Conservation (phyloP, 2,329 filamentous ascomycete genomes). For the Aspergillus japonicus region DNA sequence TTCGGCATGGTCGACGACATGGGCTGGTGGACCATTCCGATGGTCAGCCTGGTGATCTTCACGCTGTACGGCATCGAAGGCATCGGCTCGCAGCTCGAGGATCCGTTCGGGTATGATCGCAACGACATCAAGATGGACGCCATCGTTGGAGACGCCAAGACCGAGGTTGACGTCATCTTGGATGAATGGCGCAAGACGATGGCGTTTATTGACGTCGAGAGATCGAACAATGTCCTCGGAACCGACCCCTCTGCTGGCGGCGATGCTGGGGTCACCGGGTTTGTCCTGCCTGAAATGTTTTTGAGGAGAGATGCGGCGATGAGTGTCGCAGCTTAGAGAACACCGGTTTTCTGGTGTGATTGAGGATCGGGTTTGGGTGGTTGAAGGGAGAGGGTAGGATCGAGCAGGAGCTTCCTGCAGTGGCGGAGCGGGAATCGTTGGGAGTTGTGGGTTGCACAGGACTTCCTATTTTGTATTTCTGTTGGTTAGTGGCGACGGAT, state of each 20-base stretch:
- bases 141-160: slow-evolving; percentile 60
- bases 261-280: slow-evolving; percentile 12
- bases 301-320: slow-evolving; percentile 14
- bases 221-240: background rate
- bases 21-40: slow-evolving; percentile 61
- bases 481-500: too few species aligned
- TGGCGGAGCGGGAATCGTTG: too few species aligned
- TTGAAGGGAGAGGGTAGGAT: too few species aligned
- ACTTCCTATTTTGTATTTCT: too few species aligned
- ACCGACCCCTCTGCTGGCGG: background rate
- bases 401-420: too few species aligned
- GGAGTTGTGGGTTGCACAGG: too few species aligned
- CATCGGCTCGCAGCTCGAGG: slow-evolving; percentile 63
- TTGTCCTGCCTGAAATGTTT: slow-evolving; percentile 33
- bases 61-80: slow-evolving; percentile 65
- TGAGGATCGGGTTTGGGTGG: background rate
- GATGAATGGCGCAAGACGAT: slow-evolving; percentile 54
- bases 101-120: slow-evolving; percentile 65
- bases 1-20: slow-evolving; percentile 64
- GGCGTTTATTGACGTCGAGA: slow-evolving; percentile 18
- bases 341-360: background rate
- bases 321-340: background rate
- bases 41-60: slow-evolving; percentile 61
- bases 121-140: slow-evolving; percentile 69
- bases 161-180: slow-evolving; percentile 58